Evolutionary conservation across 345 rosid genomes (phyloP), one percentile per base, ranked within the genome.

Genomic region (Turnera subulata): DNA sequence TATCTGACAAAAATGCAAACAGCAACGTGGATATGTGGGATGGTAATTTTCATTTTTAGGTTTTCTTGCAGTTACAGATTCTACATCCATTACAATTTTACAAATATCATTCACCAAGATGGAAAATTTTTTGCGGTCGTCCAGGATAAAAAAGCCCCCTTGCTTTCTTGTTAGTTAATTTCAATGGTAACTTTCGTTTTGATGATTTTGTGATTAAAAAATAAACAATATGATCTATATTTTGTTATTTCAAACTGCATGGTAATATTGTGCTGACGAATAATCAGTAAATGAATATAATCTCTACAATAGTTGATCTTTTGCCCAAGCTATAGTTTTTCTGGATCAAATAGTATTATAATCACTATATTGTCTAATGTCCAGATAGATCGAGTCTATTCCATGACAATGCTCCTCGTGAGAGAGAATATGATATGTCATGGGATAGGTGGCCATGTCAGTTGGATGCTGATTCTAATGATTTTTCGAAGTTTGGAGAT

Each of bases 381-480:
- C 62, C 78, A 70, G 84, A 66, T 62, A 60, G 64, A 44, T 63
- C 66, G 19, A 39, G 65, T 58, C 73, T 63, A 46, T 45, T 65
- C n/a, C 76, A 67, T 55, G 68, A 53, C 46, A 51, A 66, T 40
- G 62, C 68, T 60, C 75, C 57, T 56, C 59, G 65, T 66, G 80
- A 68, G 53, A 63, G 50, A 35, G 62, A 80, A 54, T 70, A 35
- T 37, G 65, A 59, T 40, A 20, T 67, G 60, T 60, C 69, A 52
- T 62, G 81, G 88, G 74, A 71, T 53, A 66, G 56, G 20, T 63
- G 63, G 77, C 74, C 64, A 23, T 62, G 24, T 56, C 40, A 64
- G 70, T 50, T 51, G 64, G 77, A 76, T 46, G 65, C 38, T 35
- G 44, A 25, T 32, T 70, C 74, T 55, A 65, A 60, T 62, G 63